Evolutionary conservation across 305 asterid genomes (phyloP).

Genomic region (Lippia alba): DNA sequence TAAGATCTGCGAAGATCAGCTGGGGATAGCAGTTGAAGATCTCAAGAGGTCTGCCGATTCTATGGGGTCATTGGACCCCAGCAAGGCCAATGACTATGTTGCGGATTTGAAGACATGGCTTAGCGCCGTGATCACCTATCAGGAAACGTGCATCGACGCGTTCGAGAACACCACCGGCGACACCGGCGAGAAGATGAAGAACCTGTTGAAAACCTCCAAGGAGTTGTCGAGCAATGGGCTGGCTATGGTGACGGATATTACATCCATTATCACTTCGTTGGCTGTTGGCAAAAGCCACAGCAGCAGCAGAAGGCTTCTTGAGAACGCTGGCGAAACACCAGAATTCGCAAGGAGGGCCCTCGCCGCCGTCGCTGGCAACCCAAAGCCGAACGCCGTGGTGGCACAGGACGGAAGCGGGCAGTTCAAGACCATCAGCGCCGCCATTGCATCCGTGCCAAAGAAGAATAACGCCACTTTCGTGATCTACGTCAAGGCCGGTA

Average conservation of each 20-base stretch:
- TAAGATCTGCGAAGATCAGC: constrained; percentile 43
- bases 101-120: constrained; percentile 69
- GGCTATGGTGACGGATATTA: constrained; percentile 50
- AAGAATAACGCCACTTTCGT: constrained; percentile 40
- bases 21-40: constrained; percentile 48
- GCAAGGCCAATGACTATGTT: constrained; percentile 34
- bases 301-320: constrained; percentile 33
- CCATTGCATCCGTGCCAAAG: constrained; percentile 41
- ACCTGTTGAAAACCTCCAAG: constrained; percentile 41
- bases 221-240: constrained; percentile 61
- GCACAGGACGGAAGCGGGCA: constrained; percentile 75
- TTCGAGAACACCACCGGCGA: constrained; percentile 63
- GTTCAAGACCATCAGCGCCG: constrained; percentile 51
- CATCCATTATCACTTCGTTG: constrained; percentile 19
- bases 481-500: constrained; percentile 66
- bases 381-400: constrained; percentile 57
- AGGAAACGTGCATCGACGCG: constrained; percentile 69
- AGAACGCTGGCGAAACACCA: not conserved
- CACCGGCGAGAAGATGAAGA: constrained; percentile 66
- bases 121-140: constrained; percentile 55
- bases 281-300: constrained; percentile 34
- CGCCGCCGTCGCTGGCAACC: constrained; percentile 11
- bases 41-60: constrained; percentile 35
- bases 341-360: constrained; percentile 36
- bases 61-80: constrained; percentile 37